These are phyloP conservation scores for Clavispora santaluciae DNA, from an alignment of 805 yeast species.

Conservation along the genomic window DNA sequence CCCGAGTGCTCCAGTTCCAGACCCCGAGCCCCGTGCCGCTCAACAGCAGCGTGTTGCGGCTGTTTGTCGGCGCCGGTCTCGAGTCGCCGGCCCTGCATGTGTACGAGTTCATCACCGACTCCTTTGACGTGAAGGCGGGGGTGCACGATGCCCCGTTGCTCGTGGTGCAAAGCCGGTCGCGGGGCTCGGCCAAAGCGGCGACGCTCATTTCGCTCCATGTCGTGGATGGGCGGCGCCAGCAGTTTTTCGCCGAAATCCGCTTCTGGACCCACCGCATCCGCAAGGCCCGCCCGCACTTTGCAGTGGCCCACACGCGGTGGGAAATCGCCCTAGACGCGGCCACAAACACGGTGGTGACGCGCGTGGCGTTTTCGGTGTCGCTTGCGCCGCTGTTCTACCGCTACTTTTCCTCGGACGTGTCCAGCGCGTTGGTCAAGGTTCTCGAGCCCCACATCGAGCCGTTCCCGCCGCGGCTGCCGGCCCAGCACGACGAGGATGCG, in stretches of 20 bases:
- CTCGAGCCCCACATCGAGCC: slow-evolving; percentile 1
- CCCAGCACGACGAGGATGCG: background rate
- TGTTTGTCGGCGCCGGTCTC: slow-evolving; percentile 6
- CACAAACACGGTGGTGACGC: slow-evolving; percentile 2
- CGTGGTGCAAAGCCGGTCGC: slow-evolving; percentile 4
- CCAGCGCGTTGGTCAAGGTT: slow-evolving; percentile 5
- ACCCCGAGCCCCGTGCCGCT: slow-evolving; percentile 7
- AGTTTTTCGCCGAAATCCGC: slow-evolving; percentile 9
- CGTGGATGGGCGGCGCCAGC: slow-evolving; percentile 2
- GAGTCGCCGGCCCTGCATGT: background rate
- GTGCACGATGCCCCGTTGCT: slow-evolving; percentile 7
- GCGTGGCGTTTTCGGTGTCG: slow-evolving; percentile 7
- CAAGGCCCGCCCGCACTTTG: slow-evolving; percentile 12
- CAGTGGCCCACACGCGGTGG: slow-evolving; percentile 3
- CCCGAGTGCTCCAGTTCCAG: slow-evolving; percentile 2
- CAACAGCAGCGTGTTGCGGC: background rate
- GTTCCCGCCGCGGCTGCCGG: background rate
- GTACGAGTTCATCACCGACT: slow-evolving; percentile 3
- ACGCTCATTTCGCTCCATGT: slow-evolving; percentile 12
- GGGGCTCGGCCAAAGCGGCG: slow-evolving; percentile 5
- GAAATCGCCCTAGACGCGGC: slow-evolving; percentile 5
- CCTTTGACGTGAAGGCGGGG: slow-evolving; percentile 9
- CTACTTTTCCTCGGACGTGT: slow-evolving; percentile 16
- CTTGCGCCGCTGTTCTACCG: slow-evolving; percentile 10
- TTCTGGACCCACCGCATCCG: slow-evolving; percentile 10